Conservation (phyloP, 306 rosid species). For the Benincasa hispida region DNA sequence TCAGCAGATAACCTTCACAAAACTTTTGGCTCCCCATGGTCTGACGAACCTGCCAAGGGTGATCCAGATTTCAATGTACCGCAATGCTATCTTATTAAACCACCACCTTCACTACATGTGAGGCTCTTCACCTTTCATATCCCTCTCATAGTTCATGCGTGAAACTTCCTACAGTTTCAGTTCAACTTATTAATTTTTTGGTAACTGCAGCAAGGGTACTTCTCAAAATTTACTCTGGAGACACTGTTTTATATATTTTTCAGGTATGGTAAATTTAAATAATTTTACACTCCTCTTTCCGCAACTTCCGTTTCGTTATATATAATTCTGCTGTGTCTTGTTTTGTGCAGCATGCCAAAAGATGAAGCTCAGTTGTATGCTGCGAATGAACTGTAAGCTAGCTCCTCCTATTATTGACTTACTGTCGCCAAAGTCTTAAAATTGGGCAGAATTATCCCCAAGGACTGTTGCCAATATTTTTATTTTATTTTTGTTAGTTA, state of each 20-base stretch:
- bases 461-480: not conserved
- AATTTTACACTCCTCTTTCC: not conserved
- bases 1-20: conserved; percentile 90
- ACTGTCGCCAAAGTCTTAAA: not conserved
- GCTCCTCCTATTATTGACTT: not conserved
- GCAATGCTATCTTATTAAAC: conserved; percentile 76
- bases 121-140: conserved; percentile 16
- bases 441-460: not conserved
- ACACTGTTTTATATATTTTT: conserved; percentile 84
- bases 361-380: conserved; percentile 92
- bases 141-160: not conserved
- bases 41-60: conserved; percentile 88
- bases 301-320: not conserved
- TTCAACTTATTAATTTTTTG: not conserved
- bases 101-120: conserved; percentile 67
- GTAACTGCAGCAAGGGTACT: conserved; percentile 61
- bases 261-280: conserved; percentile 42
- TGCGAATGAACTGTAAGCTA: conserved; percentile 78
- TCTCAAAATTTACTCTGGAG: conserved; percentile 60
- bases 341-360: conserved; percentile 76
- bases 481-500: conserved; percentile 24
- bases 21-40: conserved; percentile 97
- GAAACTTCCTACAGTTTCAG: not conserved
- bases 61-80: conserved; percentile 89
- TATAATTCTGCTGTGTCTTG: not conserved